These are phyloP conservation scores for Jatropha podagrica DNA, from an alignment of 441 rosid genomes.

Conservation along the genomic window DNA sequence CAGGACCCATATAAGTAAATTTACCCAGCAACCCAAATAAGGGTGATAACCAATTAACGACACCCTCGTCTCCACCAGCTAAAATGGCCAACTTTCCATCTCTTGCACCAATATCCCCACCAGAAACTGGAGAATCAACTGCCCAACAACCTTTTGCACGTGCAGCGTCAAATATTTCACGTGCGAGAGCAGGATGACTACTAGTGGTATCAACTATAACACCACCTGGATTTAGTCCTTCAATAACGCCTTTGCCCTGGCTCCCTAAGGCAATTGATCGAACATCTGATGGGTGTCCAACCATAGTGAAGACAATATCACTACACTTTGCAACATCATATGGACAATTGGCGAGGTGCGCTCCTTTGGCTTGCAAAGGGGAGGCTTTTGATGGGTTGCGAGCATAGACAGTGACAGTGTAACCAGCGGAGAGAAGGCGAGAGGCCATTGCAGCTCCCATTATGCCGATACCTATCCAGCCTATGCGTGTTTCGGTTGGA, in stretches of 20 bases:
- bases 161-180: constrained; percentile 52
- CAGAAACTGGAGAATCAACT: constrained; percentile 75
- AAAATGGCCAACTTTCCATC: constrained; percentile 63
- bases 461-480: constrained; percentile 86
- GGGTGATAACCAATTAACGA: constrained; percentile 62
- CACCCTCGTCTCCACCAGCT: constrained; percentile 59
- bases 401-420: constrained; percentile 58
- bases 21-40: constrained; percentile 57
- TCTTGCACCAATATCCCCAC: constrained; percentile 71
- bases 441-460: constrained; percentile 88
- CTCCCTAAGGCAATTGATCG: constrained; percentile 53
- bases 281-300: constrained; percentile 78
- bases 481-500: constrained; percentile 53
- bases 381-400: constrained; percentile 56
- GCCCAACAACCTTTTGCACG: constrained; percentile 52
- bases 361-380: constrained; percentile 61
- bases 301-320: constrained; percentile 73
- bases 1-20: constrained; percentile 62
- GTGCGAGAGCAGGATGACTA: constrained; percentile 65
- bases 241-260: constrained; percentile 52
- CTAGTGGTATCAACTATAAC: constrained; percentile 68
- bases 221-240: constrained; percentile 55
- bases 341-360: constrained; percentile 45
- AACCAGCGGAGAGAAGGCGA: constrained; percentile 73
- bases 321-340: constrained; percentile 42